Base-by-base conservation (phyloP, 1,284 basidiomycete genomes). In the Clitocybe nebularis region DNA sequence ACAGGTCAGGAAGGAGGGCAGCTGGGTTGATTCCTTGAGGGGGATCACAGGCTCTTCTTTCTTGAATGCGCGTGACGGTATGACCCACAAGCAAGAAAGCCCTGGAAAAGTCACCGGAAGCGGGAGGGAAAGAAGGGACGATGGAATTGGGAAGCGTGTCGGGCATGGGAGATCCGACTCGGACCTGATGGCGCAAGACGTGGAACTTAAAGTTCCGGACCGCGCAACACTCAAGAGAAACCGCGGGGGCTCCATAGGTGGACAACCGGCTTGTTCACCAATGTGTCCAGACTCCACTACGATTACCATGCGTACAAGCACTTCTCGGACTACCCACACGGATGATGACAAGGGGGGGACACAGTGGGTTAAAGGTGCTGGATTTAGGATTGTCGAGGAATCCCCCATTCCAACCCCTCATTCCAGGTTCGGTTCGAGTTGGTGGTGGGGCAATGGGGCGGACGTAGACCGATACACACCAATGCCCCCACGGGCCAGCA, bases 301-400 rank as follows among this genome's bases (percentile, higher is more conserved):
- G 23, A 43, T 49, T 0, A 10, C 39, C 13, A 43, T 21, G 3
- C 5, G 2, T 11, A 50, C 47, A 13, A 45, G 47, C 19, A 42
- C 40, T 2, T 3, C 45, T 5, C 46, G 46, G 11, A 51, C 44
- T 1, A 4, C 34, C 10, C 44, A 46, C 8, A 26, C 45, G 11
- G 19, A 16, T 20, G 36, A 28, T 13, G 19, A 11, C 24, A 16
- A 5, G 22, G 48, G 49, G 21, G 51, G 48, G 17, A 49, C 49
- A 5, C 47, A 57, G 36, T 54, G 52, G 54, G 50, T 48, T 26
- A 46, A 50, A 13, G 56, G 52, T 1, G 43, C 37, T 21, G 61
- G 58, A 9, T 63, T 63, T 41, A 49, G 56, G 41, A 62, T 62
- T 25, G 51, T 62, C 1, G 47, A 50, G 11, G 61, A 61, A 33